phyloP scores from a whole-genome alignment of 2,329 filamentous ascomycete genomes.

The Trichoderma pleuroti region DNA sequence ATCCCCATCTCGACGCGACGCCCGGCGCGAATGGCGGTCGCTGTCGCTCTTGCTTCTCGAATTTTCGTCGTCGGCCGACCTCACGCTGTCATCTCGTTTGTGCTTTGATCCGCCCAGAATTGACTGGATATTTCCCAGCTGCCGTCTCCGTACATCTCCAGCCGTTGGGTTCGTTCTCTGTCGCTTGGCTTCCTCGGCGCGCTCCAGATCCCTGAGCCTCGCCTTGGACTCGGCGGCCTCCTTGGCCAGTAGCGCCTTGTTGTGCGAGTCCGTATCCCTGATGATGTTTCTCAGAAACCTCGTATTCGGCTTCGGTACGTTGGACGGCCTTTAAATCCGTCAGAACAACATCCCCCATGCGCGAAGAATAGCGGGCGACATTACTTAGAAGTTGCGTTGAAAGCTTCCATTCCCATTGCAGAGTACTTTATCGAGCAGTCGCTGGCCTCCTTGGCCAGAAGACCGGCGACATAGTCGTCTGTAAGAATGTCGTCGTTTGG shows the following conservation, averaged over 20 bases:
- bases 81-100: conserved; percentile 26
- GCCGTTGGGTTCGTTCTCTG: conserved; percentile 44
- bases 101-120: conserved; percentile 46
- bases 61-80: conserved; percentile 19
- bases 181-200: conserved; percentile 43
- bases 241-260: conserved; percentile 78
- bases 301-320: conserved; percentile 84
- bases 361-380: background rate
- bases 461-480: conserved; percentile 74
- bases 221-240: conserved; percentile 76
- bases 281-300: conserved; percentile 86
- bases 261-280: conserved; percentile 82
- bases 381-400: conserved; percentile 48
- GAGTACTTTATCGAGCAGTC: conserved; percentile 72
- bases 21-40: conserved; percentile 1
- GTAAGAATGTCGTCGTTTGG: conserved; percentile 53
- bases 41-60: conserved; percentile 16
- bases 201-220: conserved; percentile 61
- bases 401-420: conserved; percentile 68
- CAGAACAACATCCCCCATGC: conserved; percentile 6
- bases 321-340: conserved; percentile 53
- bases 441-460: conserved; percentile 78
- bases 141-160: conserved; percentile 52
- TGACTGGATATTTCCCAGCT: conserved; percentile 59
- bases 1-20: conserved; percentile 22